Evolutionary conservation across 768 basidiomycete species (phyloP), one percentile per base, ranked within the genome.

Genomic region (Boletus reticulatus): DNA sequence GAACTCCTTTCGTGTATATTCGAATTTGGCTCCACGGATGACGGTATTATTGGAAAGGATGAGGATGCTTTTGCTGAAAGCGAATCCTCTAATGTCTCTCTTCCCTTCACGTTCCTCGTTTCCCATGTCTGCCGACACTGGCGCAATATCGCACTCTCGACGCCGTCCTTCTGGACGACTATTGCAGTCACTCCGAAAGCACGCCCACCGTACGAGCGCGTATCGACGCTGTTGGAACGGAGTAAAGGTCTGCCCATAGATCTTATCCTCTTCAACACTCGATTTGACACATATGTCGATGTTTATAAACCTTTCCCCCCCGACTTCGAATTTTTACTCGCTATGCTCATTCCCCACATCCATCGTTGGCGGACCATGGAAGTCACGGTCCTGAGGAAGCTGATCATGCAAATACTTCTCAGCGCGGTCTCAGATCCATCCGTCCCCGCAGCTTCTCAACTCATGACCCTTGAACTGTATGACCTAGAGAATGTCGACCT

Each of bases 141-240:
- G 85, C 81, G 85, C 46, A 71, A 69, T 36, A 60, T 78, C 2
- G 79, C 84, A 4, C 52, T 87, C 29, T 77, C 77, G 31, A 80
- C 80, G 0, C 81, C 84, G 1, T 70, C 73, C 10, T 74, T 88
- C 17, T 88, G 86, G 86, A 80, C 80, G 12, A 67, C 55, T 31
- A 72, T 88, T 42, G 10, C 8, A 1, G 50, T 70, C 19, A 14
- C 22, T 20, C 42, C 46, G 5, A 41, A 57, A 6, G 69, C 72
- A 37, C 73, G 67, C 24, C 69, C 74, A 4, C 78, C 79, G 2
- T 78, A 79, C 51, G 78, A 79, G 11, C 74, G 70, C 50, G 76
- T 79, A 5, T 61, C 65, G 43, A 67, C 65, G 12, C 81, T 80
- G 62, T 68, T 89, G 49, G 70, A 78, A 42, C 80, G 87, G 41